Base-by-base conservation (phyloP, 2,329 filamentous ascomycete genomes). In the Aspergillus sp. region DNA sequence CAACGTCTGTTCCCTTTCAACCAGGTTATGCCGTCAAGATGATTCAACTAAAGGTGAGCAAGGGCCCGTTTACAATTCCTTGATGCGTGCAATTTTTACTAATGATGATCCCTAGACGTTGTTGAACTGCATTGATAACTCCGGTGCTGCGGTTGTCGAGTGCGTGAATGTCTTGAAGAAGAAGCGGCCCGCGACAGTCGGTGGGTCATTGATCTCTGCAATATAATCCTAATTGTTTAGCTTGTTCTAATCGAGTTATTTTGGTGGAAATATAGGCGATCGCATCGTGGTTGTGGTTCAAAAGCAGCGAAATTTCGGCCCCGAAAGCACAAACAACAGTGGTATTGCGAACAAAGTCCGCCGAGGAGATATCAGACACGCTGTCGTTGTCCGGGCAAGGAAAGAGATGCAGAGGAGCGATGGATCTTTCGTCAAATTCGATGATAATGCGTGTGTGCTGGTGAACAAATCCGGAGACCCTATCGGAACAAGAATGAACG, bases 61-160 rank as follows among this genome's bases (percentile, higher is more conserved):
- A n/a, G 31, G 13, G 19, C 19, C 19, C 4, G 4, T 27, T 13
- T 27, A 5, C 4, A n/a, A 5, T 28, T 19, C 2, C 33, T 27
- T 37, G 5, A 26, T 19, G 9, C 6, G 3, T 37, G 30, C 35
- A 33, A 10, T 1, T 37, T 13, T 12, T 31, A 39, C 51, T 58
- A 40, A 54, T 39, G 27, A 27, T 26, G 12, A 3, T 5, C 9
- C 12, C 26, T 57, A 96, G 93, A 87, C 90, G 66, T 89, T 98
- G 82, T 81, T 98, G 61, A 96, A 93, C 74, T 97, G 93, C 84
- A 97, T 98, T 82, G 93, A 98, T 85, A 98, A 96, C 77, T 97
- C 93, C 54, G 93, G 93, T 66, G 93, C 93, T 57, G 90, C 93
- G 60, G 78, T 98, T 56, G 93, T 97, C 72, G 93, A 98, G 75